Evolutionary conservation across 768 basidiomycete genomes (phyloP).

Genomic region (Flagelloscypha sp.): DNA sequence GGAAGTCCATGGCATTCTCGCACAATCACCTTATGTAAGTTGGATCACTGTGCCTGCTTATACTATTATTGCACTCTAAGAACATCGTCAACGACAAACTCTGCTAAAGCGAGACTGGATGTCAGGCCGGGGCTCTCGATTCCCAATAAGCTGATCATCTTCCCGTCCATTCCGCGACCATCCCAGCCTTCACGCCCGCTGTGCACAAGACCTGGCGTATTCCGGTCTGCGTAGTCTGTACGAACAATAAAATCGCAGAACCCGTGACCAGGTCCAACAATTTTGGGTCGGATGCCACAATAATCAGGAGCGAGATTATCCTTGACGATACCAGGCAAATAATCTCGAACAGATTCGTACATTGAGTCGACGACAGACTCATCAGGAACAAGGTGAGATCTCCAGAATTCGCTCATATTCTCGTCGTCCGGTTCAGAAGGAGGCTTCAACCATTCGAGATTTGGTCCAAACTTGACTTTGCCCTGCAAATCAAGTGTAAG

Average conservation of each 20-base stretch:
- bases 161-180: slow-evolving; percentile 16
- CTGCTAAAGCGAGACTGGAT: slow-evolving; percentile 77
- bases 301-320: slow-evolving; percentile 74
- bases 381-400: slow-evolving; percentile 50
- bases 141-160: slow-evolving; percentile 78
- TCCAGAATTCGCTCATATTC: slow-evolving; percentile 71
- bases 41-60: no score
- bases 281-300: slow-evolving; percentile 80
- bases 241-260: slow-evolving; percentile 83
- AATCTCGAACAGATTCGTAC: slow-evolving; percentile 60
- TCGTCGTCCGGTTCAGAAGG: slow-evolving; percentile 29
- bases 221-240: slow-evolving; percentile 45
- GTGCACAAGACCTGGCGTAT: no score
- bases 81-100: slow-evolving; percentile 64
- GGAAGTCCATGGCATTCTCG: no score
- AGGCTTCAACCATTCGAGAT: slow-evolving; percentile 78
- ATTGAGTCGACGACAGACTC: slow-evolving; percentile 57
- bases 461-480: slow-evolving; percentile 86
- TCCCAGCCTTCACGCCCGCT: no score
- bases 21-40: no score
- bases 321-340: slow-evolving; percentile 55
- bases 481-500: slow-evolving; percentile 81
- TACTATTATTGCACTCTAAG: slow-evolving; percentile 19
- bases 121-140: slow-evolving; percentile 94
- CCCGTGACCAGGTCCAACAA: slow-evolving; percentile 61